These are phyloP conservation scores for Botrytis fabae DNA, from an alignment of 2,329 filamentous ascomycete genomes.

Conservation along the genomic window DNA sequence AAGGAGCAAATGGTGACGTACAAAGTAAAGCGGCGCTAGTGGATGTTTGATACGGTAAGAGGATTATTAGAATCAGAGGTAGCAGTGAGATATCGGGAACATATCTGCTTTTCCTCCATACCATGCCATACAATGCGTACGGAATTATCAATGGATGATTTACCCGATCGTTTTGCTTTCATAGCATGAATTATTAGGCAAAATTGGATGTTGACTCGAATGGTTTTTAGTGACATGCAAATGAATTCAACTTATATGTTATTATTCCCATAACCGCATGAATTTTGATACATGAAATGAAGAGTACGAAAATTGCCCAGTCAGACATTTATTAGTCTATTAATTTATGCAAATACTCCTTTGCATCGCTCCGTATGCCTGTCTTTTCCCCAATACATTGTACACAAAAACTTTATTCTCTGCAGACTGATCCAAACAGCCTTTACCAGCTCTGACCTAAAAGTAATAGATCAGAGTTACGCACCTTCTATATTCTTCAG, in stretches of 20 bases:
- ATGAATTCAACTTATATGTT: neutral
- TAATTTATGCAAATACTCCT: neutral
- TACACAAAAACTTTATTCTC: neutral
- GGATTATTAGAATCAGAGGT: neutral
- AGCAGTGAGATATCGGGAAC: too few relatives aligned
- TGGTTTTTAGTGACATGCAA: neutral
- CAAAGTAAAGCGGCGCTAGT: neutral
- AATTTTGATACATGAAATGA: neutral
- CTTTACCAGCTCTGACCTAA: neutral
- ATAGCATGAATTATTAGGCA: neutral
- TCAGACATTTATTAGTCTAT: neutral
- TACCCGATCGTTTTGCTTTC: neutral
- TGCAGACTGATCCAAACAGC: neutral
- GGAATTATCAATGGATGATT: neutral
- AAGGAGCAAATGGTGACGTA: neutral
- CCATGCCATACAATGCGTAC: neutral
- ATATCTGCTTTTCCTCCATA: neutral
- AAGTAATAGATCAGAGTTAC: fast-evolving
- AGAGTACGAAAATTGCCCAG: neutral
- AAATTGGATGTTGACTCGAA: too few relatives aligned
- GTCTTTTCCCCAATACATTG: neutral
- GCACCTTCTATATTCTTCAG: neutral
- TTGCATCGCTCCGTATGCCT: neutral
- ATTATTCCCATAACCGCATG: neutral
- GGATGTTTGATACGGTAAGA: neutral